Percentiles rank a stretch among this genome's conserved stretches.
Evolutionary conservation across 192 early-diverging fungal species (phyloP).

Genomic region (Backusella psychrophila): DNA sequence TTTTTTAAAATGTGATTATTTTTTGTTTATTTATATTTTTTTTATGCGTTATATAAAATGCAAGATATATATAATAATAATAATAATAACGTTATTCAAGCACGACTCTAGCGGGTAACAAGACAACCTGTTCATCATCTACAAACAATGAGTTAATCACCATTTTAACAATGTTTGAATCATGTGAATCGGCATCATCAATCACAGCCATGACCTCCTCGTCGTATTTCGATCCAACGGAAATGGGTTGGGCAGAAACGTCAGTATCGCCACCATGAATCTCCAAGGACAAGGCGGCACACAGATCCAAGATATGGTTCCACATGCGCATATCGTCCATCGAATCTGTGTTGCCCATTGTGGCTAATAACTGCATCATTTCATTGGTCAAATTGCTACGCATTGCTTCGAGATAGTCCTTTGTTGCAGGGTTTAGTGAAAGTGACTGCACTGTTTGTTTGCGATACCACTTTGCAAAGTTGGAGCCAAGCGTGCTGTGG

Average conservation of each 20-base stretch:
- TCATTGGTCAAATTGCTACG: slow-evolving; percentile 13
- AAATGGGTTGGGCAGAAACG: slow-evolving; percentile 31
- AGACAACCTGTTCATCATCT: slow-evolving; percentile 33
- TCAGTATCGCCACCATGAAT: slow-evolving; percentile 36
- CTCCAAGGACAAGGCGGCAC: slow-evolving; percentile 27
- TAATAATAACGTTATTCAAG: slow-evolving; percentile 15
- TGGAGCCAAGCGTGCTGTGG: slow-evolving; percentile 30
- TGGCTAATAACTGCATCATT: background rate
- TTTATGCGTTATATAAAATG: background rate
- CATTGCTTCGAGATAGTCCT: slow-evolving; percentile 33
- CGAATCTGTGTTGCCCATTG: slow-evolving; percentile 7
- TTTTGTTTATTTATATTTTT: background rate
- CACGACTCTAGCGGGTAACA: slow-evolving; percentile 30
- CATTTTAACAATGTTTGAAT: slow-evolving; percentile 26
- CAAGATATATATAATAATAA: background rate
- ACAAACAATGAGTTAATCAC: slow-evolving; percentile 33
- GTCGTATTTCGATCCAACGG: slow-evolving; percentile 24
- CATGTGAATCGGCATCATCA: slow-evolving; percentile 11
- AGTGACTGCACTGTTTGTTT: slow-evolving; percentile 38
- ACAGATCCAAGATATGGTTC: slow-evolving; percentile 23
- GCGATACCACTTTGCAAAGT: slow-evolving; percentile 40
- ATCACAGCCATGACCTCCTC: slow-evolving; percentile 33
- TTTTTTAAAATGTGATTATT: background rate
- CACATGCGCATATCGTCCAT: slow-evolving; percentile 11
- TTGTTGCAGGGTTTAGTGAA: slow-evolving; percentile 35